phyloP scores from a whole-genome alignment of 371 early-diverging fungal species.

The Mucor mucedo region DNA sequence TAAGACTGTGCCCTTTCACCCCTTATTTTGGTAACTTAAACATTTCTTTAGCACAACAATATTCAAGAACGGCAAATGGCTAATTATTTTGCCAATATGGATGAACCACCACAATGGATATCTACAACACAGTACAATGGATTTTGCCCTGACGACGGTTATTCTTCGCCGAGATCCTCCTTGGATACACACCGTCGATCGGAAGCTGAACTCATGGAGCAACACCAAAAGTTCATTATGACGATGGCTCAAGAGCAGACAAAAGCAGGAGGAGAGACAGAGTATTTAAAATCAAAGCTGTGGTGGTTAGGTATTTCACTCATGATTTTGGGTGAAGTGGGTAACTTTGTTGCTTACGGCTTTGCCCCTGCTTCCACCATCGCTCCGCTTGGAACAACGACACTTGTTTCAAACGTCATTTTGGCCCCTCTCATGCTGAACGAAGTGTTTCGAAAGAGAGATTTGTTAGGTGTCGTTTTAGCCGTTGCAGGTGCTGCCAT shows the following conservation, averaged over 20 bases:
- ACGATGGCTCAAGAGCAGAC: constrained; percentile 51
- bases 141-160: constrained; percentile 56
- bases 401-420: constrained; percentile 73
- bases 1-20: background rate
- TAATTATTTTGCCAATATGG: constrained; percentile 53
- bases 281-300: constrained; percentile 63
- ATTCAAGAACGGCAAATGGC: constrained; percentile 51
- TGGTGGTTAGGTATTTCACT: constrained; percentile 80
- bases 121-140: constrained; percentile 28
- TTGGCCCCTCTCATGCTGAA: constrained; percentile 75
- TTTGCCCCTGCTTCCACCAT: constrained; percentile 83
- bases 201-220: constrained; percentile 39
- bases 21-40: background rate
- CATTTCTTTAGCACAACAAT: constrained; percentile 45
- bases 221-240: constrained; percentile 42
- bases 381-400: constrained; percentile 82
- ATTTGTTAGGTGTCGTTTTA: constrained; percentile 69
- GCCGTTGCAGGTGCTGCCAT: constrained; percentile 74
- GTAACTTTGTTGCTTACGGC: constrained; percentile 77
- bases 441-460: constrained; percentile 69
- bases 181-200: constrained; percentile 32
- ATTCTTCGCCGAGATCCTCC: constrained; percentile 54
- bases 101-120: constrained; percentile 52
- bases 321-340: constrained; percentile 77
- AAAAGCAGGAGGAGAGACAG: constrained; percentile 37